Evolutionary conservation across 1,284 basidiomycete genomes (phyloP).

Genomic region (Papiliotrema flavescens): DNA sequence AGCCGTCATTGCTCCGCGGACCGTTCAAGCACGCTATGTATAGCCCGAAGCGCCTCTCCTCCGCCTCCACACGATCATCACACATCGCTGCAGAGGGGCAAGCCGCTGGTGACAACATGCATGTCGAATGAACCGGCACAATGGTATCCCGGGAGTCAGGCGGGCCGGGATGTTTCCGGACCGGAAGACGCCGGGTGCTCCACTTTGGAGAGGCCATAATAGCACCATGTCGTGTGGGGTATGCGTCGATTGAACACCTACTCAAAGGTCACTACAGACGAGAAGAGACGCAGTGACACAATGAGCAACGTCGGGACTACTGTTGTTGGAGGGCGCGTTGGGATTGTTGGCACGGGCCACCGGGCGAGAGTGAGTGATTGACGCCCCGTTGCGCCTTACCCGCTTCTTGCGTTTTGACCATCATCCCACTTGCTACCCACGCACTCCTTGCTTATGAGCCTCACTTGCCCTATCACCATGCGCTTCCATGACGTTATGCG

Average conservation of each 20-base stretch:
- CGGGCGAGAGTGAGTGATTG: constrained; percentile 35
- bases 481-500: background rate
- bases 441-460: background rate
- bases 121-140: background rate
- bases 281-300: background rate
- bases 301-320: constrained; percentile 6
- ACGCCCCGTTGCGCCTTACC: background rate
- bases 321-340: constrained; percentile 33
- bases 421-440: background rate
- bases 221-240: background rate
- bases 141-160: background rate
- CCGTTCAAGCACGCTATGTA: no score
- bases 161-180: background rate
- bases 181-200: background rate
- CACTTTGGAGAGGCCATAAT: background rate
- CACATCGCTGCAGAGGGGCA: no score
- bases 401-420: background rate
- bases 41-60: background rate
- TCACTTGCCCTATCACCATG: background rate
- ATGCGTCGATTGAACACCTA: background rate
- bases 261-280: background rate
- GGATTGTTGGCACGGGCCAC: constrained; percentile 43
- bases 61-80: background rate
- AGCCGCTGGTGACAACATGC: no score
- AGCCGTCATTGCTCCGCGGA: no score